Evolutionary conservation across 768 basidiomycete species (phyloP), one percentile per base, ranked within the genome.

Genomic region (Phaeotremella skinneri): DNA sequence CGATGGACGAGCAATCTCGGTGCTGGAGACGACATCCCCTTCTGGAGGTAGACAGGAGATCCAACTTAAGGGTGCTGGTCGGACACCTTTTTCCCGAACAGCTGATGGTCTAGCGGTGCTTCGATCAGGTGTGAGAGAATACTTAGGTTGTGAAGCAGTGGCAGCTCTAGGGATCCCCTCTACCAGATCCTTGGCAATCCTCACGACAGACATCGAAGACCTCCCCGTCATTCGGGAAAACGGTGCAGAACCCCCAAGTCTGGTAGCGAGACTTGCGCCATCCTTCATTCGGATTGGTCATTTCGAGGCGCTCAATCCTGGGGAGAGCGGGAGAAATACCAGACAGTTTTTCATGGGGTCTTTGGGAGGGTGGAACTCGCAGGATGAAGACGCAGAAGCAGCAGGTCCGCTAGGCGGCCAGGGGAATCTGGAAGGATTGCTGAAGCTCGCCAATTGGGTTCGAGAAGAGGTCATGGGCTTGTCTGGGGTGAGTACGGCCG

Each of bases 71-170:
- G 96, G 96, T 1, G 84, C 87, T 0, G 96, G 96, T 0, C 82
- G 96, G 11, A 98, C 94, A 0, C 93, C 96, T 0, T 98, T 93
- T 79, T 89, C 90, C 0, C 83, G 96, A 25, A 83, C 81, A 52
- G 94, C 96, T 2, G 96, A 98, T 75, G 96, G 96, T 0, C 82
- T 99, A 17, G 96, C 96, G 0, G 94, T 97, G 2, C 78, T 92
- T n/a, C 86, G 96, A 26, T 92, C 90, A 41, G 93, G 91, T 3
- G 86, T 98, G 27, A 86, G 94, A 48, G 96, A 98, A 78, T 98
- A 86, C 67, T 84, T 98, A 7, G 88, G 90, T 42, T 88, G 90
- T 1, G 94, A 98, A 86, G 85, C 86, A 3, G 82, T 87, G 79
- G 80, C 85, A n/a, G 92, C 93, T 0, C 83, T 98, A 2, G 79